These are phyloP conservation scores for Centaurea solstitialis DNA, from an alignment of 129 eudicot genomes.

Conservation along the genomic window DNA sequence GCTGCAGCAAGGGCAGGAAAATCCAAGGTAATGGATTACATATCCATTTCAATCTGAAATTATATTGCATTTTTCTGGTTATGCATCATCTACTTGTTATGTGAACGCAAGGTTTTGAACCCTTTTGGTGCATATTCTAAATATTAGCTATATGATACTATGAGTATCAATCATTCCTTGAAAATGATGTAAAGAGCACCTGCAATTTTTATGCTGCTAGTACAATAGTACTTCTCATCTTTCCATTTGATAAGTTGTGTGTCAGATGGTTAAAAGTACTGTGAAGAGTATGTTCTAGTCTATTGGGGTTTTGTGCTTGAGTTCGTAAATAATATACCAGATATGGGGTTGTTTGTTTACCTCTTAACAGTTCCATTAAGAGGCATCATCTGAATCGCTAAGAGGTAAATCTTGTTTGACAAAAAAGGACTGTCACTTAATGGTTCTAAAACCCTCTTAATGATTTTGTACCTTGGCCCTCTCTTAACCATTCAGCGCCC, in stretches of 20 bases:
- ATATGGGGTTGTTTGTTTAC: not conserved
- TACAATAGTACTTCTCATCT: not conserved
- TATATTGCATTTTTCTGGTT: not conserved
- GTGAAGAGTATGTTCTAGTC: not conserved
- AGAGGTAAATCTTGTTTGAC: too few relatives aligned
- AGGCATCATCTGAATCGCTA: too few relatives aligned
- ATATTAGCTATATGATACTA: not conserved
- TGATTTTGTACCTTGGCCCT: too few relatives aligned
- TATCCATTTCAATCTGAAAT: not conserved
- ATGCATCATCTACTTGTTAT: not conserved
- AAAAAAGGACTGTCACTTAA: too few relatives aligned
- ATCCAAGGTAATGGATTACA: constrained; percentile 55
- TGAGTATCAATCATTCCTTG: too few relatives aligned
- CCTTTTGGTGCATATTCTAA: not conserved
- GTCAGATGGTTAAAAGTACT: not conserved
- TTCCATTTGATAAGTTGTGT: not conserved
- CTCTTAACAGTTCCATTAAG: too few relatives aligned
- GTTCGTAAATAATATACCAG: not conserved
- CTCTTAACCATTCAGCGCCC: too few relatives aligned
- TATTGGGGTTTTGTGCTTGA: not conserved
- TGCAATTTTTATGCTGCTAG: not conserved
- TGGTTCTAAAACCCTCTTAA: too few relatives aligned
- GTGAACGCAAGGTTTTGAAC: not conserved
- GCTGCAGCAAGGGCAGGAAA: constrained; percentile 88
- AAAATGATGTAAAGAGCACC: too few relatives aligned